Evolutionary conservation across 768 basidiomycete genomes (phyloP).

Genomic region (Sporobolomyces phaffii): DNA sequence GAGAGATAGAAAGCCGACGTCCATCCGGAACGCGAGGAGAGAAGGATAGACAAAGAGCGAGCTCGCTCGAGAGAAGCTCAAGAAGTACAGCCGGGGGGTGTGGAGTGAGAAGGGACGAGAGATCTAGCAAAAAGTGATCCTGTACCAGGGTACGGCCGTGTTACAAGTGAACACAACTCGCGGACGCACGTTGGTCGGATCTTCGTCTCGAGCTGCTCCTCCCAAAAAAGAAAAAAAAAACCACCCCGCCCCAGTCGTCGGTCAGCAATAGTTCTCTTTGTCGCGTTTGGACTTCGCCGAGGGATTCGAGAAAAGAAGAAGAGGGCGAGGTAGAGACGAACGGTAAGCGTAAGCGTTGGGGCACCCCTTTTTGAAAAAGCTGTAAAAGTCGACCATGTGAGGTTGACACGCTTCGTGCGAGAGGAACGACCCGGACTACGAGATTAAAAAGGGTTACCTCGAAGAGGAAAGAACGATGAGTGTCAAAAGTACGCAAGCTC

Average conservation of each 20-base stretch:
- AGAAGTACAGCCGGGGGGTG: too few relatives aligned
- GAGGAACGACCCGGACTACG: conserved; percentile 4
- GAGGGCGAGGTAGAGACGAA: not conserved
- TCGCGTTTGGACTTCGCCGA: too few relatives aligned
- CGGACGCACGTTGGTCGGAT: not conserved
- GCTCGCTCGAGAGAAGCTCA: too few relatives aligned
- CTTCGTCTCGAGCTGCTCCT: conserved; percentile 2
- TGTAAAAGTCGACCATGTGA: conserved; percentile 5
- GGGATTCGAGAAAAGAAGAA: not conserved
- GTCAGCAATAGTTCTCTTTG: too few relatives aligned
- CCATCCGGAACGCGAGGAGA: too few relatives aligned
- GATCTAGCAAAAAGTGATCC: conserved; percentile 2
- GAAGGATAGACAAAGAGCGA: too few relatives aligned
- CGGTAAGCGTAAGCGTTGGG: conserved; percentile 15
- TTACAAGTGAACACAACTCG: conserved; percentile 1
- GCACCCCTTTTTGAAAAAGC: conserved; percentile 18
- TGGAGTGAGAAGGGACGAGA: too few relatives aligned
- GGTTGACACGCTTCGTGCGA: not conserved
- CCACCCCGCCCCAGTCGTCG: too few relatives aligned
- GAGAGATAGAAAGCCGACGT: too few relatives aligned
- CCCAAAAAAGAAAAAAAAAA: too few relatives aligned
- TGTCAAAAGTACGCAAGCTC: too few relatives aligned
- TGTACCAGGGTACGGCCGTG: not conserved
- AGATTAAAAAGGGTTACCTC: not conserved
- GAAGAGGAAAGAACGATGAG: too few relatives aligned